These are phyloP conservation scores for Myriangium duriaei DNA, from an alignment of 2,329 filamentous ascomycete species.

Conservation along the genomic window DNA sequence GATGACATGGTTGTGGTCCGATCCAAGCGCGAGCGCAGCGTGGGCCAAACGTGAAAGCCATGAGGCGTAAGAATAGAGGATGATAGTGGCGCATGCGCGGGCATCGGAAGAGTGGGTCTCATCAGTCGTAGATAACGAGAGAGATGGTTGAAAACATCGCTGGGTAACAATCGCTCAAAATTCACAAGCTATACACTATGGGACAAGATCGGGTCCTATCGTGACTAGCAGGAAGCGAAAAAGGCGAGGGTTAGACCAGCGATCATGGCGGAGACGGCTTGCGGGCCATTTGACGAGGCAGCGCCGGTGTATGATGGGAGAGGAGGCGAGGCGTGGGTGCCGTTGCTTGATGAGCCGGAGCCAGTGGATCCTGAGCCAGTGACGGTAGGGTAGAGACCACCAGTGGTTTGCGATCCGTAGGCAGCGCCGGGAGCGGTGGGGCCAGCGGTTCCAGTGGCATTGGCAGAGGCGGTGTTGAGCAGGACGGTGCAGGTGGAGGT, in stretches of 20 bases:
- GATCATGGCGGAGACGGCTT: conserved; percentile 6
- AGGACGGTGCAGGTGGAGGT: conserved; percentile 12
- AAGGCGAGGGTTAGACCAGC: conserved; percentile 5
- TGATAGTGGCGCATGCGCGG: background rate
- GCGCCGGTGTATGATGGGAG: conserved; percentile 7
- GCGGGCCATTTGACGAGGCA: conserved; percentile 5
- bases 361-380: conserved; percentile 2
- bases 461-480: background rate
- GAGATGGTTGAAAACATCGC: conserved; percentile 1
- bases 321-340: conserved; percentile 2
- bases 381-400: conserved; percentile 6
- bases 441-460: background rate
- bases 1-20: background rate
- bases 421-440: conserved; percentile 4
- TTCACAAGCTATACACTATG: conserved; percentile 5
- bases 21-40: background rate
- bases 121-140: background rate
- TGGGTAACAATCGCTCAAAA: conserved; percentile 5
- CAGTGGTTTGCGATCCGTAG: conserved; percentile 1
- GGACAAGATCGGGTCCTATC: conserved; percentile 1
- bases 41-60: background rate
- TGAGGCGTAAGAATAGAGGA: background rate
- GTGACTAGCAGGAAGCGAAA: conserved; percentile 9
- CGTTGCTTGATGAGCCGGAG: conserved; percentile 1
- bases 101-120: background rate